Base-by-base conservation (phyloP, 140 eudicot species). In the Anethum foeniculum region DNA sequence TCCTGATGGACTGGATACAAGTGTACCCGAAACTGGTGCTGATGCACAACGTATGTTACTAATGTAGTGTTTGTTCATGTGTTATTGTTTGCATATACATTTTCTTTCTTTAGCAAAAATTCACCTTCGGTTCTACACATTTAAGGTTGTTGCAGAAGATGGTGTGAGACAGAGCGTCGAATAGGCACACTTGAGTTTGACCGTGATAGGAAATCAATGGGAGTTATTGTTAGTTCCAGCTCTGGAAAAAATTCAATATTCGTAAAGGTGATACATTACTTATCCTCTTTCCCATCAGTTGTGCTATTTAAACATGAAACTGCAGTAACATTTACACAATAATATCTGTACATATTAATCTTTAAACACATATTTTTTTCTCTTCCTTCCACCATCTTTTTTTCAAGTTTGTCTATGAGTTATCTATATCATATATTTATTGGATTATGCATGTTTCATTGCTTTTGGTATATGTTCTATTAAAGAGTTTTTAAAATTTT, bases 131-230 rank as follows among this genome's bases (percentile, higher is more conserved):
- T 71, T 36, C 8, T 34, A 15, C 47, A 69, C 41, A 77, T 34
- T 67, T 25, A 80, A 93, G 96, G 81, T 82, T 93, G 91, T 67
- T 93, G 88, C 41, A 82, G 38, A 28, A 82, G 85, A 51, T 90
- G 97, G 97, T 77, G 81, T 77, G 84, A 82, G 69, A 56, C 65
- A 27, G 91, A 89, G 79, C 76, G 54, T 79, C 91, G 96, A 58
- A 93, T 93, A 47, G 97, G 93, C 80, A 93, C 97, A 56, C 96
- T 93, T 21, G 94, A 93, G 90, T 93, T 93, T 86, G 98, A 93
- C 60, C 98, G 99, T 76, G 96, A 91, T 78, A 86, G 98, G 85
- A 96, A 96, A 84, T 96, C 99, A 21, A 96, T 96, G 96, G 96
- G 97, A 75, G 92, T 89, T 32, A 89, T 90, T 65, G 90, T 87